Base-by-base conservation (phyloP, 2,329 filamentous ascomycete species). In the Ceratocystis eucalypticola region DNA sequence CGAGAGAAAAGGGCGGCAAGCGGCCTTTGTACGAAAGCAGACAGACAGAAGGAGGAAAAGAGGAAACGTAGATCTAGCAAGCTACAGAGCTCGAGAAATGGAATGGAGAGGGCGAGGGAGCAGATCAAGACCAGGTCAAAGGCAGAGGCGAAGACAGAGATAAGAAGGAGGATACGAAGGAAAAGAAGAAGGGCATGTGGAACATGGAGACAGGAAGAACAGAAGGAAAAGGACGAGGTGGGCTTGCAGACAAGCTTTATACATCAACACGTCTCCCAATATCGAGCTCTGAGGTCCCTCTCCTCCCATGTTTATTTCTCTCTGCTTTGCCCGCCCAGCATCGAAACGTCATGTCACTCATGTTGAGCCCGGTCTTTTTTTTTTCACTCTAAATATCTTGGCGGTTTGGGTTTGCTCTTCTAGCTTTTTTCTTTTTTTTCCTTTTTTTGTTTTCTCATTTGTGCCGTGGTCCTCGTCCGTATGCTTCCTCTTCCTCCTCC, bases 101-200 rank as follows among this genome's bases (percentile, higher is more conserved):
- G 22, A 57, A 57, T 57, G 28, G 37, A n/a, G 53, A 57, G n/a
- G 53, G 53, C 25, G 53, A 57, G 53, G 53, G 53, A 57, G 53
- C 28, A 57, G 53, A 57, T 57, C 53, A 30, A 57, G 53, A 30
- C 53, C 5, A 25, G 48, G 5, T 22, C 17, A 50, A 50, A 25
- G 48, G 48, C 48, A 61, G 22, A 61, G 55, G 33, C 28, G 37
- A 25, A 30, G 8, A 62, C 22, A 62, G 59, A 62, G 59, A 62
- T 20, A n/a, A 44, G 37, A 15, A 41, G 37, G 37, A 41, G 10
- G 37, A 41, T 41, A 15, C 3, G 37, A 41, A 41, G 15, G 55
- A 28, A 7, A 28, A 28, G 28, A 28, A 59, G 55, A 61, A 45
- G 53, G 30, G 53, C 22, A n/a, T 57, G 53, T 57, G 28, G 25